Percentiles rank a stretch among this genome's conserved stretches.
phyloP scores from a whole-genome alignment of 2,329 filamentous ascomycete species.

The Ophiostoma triangulosporum region DNA sequence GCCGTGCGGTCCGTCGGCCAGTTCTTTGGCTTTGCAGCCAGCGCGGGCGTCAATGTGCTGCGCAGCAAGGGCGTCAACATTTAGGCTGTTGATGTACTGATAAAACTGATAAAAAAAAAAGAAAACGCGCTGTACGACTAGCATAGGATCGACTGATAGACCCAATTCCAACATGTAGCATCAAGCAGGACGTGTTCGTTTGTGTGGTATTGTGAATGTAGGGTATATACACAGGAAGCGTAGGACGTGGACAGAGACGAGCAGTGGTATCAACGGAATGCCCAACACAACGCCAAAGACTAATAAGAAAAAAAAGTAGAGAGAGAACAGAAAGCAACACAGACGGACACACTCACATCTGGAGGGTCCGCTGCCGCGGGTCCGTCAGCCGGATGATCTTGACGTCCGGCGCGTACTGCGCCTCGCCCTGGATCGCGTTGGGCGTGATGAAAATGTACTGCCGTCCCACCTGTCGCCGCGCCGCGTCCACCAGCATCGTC shows the following conservation, averaged over 20 bases:
- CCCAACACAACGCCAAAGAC: too few relatives aligned
- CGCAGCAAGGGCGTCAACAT: conserved; percentile 80
- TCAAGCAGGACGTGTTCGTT: background rate
- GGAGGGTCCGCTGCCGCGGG: conserved; percentile 40
- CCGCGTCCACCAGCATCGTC: conserved; percentile 77
- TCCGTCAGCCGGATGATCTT: conserved; percentile 61
- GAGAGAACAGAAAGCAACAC: background rate
- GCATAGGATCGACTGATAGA: background rate
- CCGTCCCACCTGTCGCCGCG: conserved; percentile 71
- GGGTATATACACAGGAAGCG: too few relatives aligned
- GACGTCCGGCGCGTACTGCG: conserved; percentile 51
- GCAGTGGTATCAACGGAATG: too few relatives aligned
- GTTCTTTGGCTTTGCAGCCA: conserved; percentile 72
- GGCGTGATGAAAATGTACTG: conserved; percentile 97
- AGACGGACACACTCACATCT: background rate
- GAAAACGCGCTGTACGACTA: background rate
- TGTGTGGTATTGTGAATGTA: background rate
- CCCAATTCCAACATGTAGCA: background rate
- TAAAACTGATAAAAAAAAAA: background rate
- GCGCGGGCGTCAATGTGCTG: conserved; percentile 65
- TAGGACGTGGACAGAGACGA: too few relatives aligned
- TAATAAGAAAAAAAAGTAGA: background rate
- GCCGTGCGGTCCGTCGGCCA: conserved; percentile 51
- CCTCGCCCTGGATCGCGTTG: conserved; percentile 58
- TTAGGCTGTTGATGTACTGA: conserved; percentile 23